phyloP scores from a whole-genome alignment of 2,329 filamentous ascomycete species.

The Trichophyton simii region DNA sequence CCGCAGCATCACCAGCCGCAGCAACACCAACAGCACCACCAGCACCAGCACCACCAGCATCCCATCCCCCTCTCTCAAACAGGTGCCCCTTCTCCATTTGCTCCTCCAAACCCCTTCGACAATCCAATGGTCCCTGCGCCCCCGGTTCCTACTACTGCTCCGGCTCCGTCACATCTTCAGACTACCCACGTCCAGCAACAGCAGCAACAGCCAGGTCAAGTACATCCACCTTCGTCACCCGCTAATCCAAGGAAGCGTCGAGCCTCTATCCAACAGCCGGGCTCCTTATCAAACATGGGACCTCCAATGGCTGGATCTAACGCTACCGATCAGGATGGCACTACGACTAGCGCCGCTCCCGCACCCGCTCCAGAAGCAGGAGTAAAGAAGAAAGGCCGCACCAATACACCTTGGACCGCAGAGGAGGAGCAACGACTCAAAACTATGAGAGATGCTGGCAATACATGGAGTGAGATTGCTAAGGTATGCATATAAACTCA shows the following conservation, averaged over 20 bases:
- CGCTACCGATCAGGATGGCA: constrained; percentile 20
- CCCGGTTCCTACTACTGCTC: constrained; percentile 14
- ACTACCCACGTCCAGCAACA: constrained; percentile 14
- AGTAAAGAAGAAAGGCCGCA: constrained; percentile 71
- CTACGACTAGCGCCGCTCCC: constrained; percentile 20
- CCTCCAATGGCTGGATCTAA: constrained; percentile 20
- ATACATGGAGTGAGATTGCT: constrained; percentile 95
- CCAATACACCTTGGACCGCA: constrained; percentile 97
- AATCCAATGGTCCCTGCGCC: constrained; percentile 26
- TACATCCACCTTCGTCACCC: constrained; percentile 15
- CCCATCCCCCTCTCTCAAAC: constrained; percentile 24
- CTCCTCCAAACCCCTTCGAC: constrained; percentile 23
- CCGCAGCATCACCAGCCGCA: neutral
- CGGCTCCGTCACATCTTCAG: constrained; percentile 10
- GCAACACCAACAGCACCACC: neutral
- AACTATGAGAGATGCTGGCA: constrained; percentile 82
- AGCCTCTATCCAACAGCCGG: constrained; percentile 27
- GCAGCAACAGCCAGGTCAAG: constrained; percentile 17
- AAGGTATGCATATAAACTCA: constrained; percentile 51
- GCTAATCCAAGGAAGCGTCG: constrained; percentile 35
- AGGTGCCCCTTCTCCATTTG: constrained; percentile 24
- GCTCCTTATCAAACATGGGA: constrained; percentile 27
- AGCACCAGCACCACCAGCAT: neutral
- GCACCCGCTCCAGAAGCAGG: constrained; percentile 42
- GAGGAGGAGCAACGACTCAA: constrained; percentile 87